Evolutionary conservation across 768 basidiomycete genomes (phyloP).

Genomic region (Suillus bovinus): DNA sequence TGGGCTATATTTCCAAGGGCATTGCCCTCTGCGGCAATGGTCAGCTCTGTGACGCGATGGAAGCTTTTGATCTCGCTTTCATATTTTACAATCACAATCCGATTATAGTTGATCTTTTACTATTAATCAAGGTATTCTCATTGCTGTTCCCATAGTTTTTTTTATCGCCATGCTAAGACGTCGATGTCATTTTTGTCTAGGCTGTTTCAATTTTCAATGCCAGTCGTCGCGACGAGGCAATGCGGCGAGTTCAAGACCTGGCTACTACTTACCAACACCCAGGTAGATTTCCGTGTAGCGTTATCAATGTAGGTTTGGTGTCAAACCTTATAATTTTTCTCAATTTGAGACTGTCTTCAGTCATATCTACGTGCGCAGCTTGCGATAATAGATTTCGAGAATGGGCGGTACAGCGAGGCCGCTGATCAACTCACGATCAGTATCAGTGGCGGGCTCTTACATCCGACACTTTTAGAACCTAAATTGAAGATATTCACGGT

Average conservation of each 20-base stretch:
- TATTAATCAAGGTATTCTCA: neutral
- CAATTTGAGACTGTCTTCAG: neutral
- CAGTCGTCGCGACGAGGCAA: neutral
- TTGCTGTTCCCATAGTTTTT: neutral
- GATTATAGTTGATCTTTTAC: neutral
- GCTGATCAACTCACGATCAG: neutral
- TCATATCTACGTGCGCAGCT: neutral
- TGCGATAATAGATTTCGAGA: neutral
- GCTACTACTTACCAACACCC: neutral
- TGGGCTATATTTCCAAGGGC: neutral
- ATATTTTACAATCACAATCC: neutral
- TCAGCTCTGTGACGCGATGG: neutral
- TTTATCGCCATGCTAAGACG: neutral
- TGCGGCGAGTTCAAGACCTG: neutral
- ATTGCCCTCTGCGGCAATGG: neutral
- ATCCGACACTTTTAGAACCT: neutral
- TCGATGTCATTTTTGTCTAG: neutral
- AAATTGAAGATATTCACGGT: constrained; percentile 1
- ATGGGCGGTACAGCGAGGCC: neutral
- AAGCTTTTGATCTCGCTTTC: constrained; percentile 3
- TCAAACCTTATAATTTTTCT: neutral
- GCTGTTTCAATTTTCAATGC: neutral
- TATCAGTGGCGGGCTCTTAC: neutral
- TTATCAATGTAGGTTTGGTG: neutral
- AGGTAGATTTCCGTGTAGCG: neutral